Evolutionary conservation across 176 grass and related monocot genomes (phyloP), one percentile per base, ranked within the genome.

Genomic region (Oryza officinalis): DNA sequence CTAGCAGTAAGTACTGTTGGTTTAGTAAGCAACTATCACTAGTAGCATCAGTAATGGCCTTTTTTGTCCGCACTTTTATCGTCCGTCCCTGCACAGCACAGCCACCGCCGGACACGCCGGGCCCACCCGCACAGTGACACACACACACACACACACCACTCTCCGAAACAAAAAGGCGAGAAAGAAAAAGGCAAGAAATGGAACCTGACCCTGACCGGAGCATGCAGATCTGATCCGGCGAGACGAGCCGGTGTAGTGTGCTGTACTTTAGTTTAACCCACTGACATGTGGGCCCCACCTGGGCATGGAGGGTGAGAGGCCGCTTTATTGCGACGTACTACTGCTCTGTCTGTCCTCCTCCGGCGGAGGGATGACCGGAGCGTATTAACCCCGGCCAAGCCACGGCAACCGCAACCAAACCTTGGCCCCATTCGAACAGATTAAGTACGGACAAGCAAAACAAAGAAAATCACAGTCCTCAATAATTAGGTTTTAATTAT

Each of bases 221-320:
- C 27, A 45, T 33, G 83, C 75, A 73, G 45, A 86, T 86, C 88
- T 30, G 72, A 63, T 81, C 54, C 43, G 18, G 31, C 57, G 6
- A 31, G 3, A 12, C 7, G 31, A 5, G 27, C 32, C 65, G 28
- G 3, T 10, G 37, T 6, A 37, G 66, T 66, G 59, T 15, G 30
- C 1, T 10, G 78, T 90, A 83, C 83, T 89, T 89, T 47, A 27
- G 76, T 1, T 40, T 6, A 37, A 37, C 38, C 17, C 54, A 6
- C 23, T 8, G 20, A 2, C 37, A 15, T 12, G 2, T 0, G 35
- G 80, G 63, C 5, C 63, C 88, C 88, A 78, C 79, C 20, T 25
- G 66, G 66, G 6, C 66, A 54, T 63, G 49, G 40, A 13, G 25
- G 15, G 15, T 7, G 54, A 11, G 31, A 41, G 27, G 23, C 0